Percentiles rank a stretch among this genome's conserved stretches.
These are phyloP conservation scores for Didymella pinodella DNA, from an alignment of 2,329 filamentous ascomycete species.

Conservation along the genomic window DNA sequence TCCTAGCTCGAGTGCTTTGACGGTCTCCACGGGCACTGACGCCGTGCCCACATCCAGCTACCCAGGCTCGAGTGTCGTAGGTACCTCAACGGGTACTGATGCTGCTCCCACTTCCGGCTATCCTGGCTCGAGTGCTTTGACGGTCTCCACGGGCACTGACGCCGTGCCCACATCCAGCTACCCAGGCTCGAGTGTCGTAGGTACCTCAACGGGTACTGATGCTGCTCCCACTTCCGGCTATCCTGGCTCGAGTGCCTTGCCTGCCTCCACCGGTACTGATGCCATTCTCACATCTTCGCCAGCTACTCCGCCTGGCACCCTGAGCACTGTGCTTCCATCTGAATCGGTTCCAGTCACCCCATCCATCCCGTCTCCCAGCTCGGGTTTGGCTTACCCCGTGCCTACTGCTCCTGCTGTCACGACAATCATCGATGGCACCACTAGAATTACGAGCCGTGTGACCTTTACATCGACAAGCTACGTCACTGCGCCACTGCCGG, in stretches of 20 bases:
- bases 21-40: conserved; percentile 9
- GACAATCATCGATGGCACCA: conserved; percentile 29
- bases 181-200: background rate
- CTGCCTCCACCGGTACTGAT: conserved; percentile 9
- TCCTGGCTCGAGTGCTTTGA: background rate
- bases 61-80: background rate
- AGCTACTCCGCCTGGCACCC: background rate
- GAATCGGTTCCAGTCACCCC: conserved; percentile 2
- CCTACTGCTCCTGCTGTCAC: conserved; percentile 23
- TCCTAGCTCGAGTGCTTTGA: background rate
- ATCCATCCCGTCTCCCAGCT: conserved; percentile 20
- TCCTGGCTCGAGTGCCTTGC: background rate
- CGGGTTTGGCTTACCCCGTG: conserved; percentile 19
- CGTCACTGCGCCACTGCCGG: conserved; percentile 25
- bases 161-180: background rate
- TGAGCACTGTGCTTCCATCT: background rate
- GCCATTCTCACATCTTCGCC: conserved; percentile 12
- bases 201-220: conserved; percentile 2
- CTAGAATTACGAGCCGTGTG: conserved; percentile 37
- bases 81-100: background rate
- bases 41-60: conserved; percentile 12
- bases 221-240: conserved; percentile 12
- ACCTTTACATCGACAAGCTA: conserved; percentile 34
- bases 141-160: background rate
- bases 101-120: background rate